A percentile compares a stretch with the other conserved stretches of the same genome.
Evolutionary conservation across 177 flowering plant species (phyloP).

Genomic region (Vitis hybrid): DNA sequence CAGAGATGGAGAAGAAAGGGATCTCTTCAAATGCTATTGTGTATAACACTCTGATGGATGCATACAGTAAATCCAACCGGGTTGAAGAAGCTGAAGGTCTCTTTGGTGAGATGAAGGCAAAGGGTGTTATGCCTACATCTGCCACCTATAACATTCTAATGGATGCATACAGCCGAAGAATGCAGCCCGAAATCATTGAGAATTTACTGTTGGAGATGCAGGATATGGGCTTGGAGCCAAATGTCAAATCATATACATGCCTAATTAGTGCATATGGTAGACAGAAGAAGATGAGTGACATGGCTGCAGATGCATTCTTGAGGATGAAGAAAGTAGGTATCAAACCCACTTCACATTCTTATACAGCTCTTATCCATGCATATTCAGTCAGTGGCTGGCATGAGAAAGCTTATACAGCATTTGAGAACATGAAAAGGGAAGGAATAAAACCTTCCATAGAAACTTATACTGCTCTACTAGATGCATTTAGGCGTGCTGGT

Average conservation of each 20-base stretch:
- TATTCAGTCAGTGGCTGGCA: conserved; percentile 87
- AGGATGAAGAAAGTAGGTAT: conserved; percentile 81
- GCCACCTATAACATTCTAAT: conserved; percentile 79
- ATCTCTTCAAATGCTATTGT: conserved; percentile 61
- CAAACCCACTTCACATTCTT: conserved; percentile 76
- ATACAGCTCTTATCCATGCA: conserved; percentile 89
- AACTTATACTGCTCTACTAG: conserved; percentile 85
- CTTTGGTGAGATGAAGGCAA: conserved; percentile 74
- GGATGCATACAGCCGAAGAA: conserved; percentile 87
- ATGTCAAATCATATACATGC: conserved; percentile 79
- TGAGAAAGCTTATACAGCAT: conserved; percentile 70
- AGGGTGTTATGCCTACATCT: conserved; percentile 62
- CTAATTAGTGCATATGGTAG: conserved; percentile 89
- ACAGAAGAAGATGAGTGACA: conserved; percentile 79
- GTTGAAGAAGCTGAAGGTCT: conserved; percentile 96
- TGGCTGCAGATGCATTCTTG: conserved; percentile 85
- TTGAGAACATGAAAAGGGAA: conserved; percentile 72
- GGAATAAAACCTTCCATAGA: conserved; percentile 75
- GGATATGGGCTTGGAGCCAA: conserved; percentile 63
- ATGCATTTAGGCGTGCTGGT: conserved; percentile 87
- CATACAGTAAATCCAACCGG: conserved; percentile 65
- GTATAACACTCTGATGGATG: conserved; percentile 84
- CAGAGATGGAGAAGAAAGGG: conserved; percentile 89
- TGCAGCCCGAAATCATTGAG: conserved; percentile 86
- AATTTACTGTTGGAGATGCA: conserved; percentile 74